Evolutionary conservation across 352 stramenopile species (phyloP), one percentile per base, ranked within the genome.

Genomic region (Phytopythium litorale): DNA sequence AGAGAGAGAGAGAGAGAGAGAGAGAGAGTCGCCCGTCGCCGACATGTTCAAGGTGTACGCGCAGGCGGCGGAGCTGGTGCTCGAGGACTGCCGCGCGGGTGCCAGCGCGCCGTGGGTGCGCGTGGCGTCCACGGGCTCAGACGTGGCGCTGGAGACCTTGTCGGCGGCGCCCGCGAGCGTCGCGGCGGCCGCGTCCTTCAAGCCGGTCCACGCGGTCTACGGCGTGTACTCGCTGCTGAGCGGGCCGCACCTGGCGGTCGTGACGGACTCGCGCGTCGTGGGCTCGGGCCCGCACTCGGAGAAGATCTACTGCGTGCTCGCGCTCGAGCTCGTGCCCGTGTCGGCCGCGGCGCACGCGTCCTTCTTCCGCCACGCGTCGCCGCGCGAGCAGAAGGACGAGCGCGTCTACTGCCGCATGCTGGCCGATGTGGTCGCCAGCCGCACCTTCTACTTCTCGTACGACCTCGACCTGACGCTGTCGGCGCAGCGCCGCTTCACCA

Each of bases 41-140:
- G 16, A 18, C 54, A 91, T 94, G 81, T 94, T 94, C 71, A 89
- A 89, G 65, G 81, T 92, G 48, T 84, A 94, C 62, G 65, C 77
- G 59, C 79, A 91, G 71, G 73, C 71, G 38, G 62, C 67, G 28
- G 81, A 91, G 71, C 63, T 94, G 33, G 65, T 94, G 64, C 71
- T 94, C 35, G 85, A 94, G 67, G 83, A 94, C 74, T 92, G 83
- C 55, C 85, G 85, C 67, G 76, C 78, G 1, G 82, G 79, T 30
- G 77, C 83, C 19, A 82, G 79, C 38, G 70, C 68, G 30, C 68
- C 66, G 13, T 89, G 83, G 79, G 73, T 93, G 48, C 76, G 76
- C 3, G 60, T 90, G n/a, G 63, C 65, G 21, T 35, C 67, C 7
- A 71, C 51, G 21, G 61, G 63, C 65, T 65, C 76, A 37, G 79